Evolutionary conservation across 768 basidiomycete genomes (phyloP).

Genomic region (Leucocoprinus sp.): DNA sequence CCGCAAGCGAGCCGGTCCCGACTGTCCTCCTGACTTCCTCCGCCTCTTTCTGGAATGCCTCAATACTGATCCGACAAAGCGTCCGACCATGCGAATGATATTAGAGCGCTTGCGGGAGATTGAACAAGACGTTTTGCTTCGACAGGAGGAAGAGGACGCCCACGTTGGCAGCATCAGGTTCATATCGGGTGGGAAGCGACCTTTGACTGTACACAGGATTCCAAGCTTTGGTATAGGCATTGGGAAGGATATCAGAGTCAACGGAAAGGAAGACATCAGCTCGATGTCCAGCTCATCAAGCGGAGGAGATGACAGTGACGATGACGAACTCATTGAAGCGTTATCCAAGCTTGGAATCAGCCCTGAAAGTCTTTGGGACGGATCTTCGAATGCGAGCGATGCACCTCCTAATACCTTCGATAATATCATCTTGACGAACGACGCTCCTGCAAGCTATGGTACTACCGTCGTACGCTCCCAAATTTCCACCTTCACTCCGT

Average conservation of each 20-base stretch:
- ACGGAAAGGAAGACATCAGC: background rate
- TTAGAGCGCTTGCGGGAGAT: conserved; percentile 73
- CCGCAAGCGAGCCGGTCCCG: conserved; percentile 51
- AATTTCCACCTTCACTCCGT: conserved; percentile 36
- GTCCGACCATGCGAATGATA: conserved; percentile 74
- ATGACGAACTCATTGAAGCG: conserved; percentile 62
- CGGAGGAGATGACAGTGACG: conserved; percentile 53
- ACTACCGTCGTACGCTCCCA: conserved; percentile 55
- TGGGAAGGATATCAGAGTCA: conserved; percentile 46
- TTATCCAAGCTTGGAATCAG: conserved; percentile 44
- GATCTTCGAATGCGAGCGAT: conserved; percentile 29
- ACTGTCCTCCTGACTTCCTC: conserved; percentile 74
- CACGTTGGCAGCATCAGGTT: conserved; percentile 86
- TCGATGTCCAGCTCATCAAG: conserved; percentile 17
- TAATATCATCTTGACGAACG: background rate
- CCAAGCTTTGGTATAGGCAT: conserved; percentile 79
- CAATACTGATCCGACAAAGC: conserved; percentile 47
- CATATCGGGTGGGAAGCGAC: conserved; percentile 59
- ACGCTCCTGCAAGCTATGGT: conserved; percentile 48
- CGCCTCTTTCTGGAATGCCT: conserved; percentile 75
- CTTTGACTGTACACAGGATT: conserved; percentile 58
- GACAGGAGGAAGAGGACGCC: conserved; percentile 56
- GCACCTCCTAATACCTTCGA: background rate
- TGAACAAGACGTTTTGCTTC: conserved; percentile 73
- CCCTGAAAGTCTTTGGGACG: conserved; percentile 32